These are phyloP conservation scores for Echeveria elegans DNA, from an alignment of 164 flowering plant genomes.

Conservation along the genomic window DNA sequence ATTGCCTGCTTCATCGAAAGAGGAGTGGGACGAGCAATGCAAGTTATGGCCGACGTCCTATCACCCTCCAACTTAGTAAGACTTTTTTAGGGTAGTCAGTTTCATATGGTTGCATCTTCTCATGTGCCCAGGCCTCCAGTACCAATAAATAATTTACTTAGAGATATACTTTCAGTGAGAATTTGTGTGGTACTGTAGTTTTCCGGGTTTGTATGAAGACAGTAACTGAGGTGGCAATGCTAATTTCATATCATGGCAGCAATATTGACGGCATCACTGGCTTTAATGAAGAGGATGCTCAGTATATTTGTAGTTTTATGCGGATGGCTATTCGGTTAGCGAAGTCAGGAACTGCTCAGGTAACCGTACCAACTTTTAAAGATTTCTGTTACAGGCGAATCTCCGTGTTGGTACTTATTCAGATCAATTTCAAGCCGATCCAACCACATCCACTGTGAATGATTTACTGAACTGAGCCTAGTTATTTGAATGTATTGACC, in stretches of 20 bases:
- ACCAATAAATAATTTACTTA: no score
- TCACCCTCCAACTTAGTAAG: slow-evolving; percentile 91
- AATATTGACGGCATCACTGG: slow-evolving; percentile 80
- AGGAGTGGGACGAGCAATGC: slow-evolving; percentile 93
- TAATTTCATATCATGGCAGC: slow-evolving; percentile 29
- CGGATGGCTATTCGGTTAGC: slow-evolving; percentile 44
- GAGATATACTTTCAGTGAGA: no score
- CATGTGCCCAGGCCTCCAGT: no score
- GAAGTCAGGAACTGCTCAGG: slow-evolving; percentile 33
- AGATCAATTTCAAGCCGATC: no score
- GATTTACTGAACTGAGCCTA: no score
- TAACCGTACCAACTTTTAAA: neutral
- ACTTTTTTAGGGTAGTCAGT: neutral
- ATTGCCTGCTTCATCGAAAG: slow-evolving; percentile 71
- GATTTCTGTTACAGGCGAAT: no score
- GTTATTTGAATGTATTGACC: no score
- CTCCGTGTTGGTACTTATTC: no score
- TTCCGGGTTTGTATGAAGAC: no score
- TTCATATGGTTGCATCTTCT: neutral
- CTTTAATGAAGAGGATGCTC: slow-evolving; percentile 62
- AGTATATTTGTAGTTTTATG: slow-evolving; percentile 50
- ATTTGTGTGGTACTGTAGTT: no score
- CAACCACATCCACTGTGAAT: no score
- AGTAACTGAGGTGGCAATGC: no score
- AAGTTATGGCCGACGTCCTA: slow-evolving; percentile 90